Evolutionary conservation across 148 eudicot species (phyloP), one percentile per base, ranked within the genome.

Genomic region (Vaccinium macrocarpon): DNA sequence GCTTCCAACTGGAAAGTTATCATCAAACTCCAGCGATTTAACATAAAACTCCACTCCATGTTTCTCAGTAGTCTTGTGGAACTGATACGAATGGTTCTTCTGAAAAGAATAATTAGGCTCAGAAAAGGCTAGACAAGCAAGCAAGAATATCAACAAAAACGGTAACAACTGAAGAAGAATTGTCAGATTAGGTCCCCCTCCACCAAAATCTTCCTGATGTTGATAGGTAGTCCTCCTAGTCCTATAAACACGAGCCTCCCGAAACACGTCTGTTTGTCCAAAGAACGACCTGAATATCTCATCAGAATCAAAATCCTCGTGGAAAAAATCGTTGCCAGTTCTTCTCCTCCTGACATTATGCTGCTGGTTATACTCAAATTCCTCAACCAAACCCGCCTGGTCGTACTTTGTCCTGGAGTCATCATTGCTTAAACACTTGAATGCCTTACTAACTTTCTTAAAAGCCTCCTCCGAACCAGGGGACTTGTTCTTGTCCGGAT

Each of bases 391-490:
- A 38, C 99, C 95, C 13, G 91, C 91, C 42, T 95, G 95, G 87
- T 97, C 99, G 76, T 97, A 97, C 81, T 93, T 95, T 87, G 95
- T 88, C 93, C 99, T 90, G 1, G 96, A 90, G 38, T 91, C 92
- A 79, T 89, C 98, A 87, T 90, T 92, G 82, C 99, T 97, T 93
- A 97, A 90, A 82, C 99, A 97, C 91, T 95, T 93, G 79, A 97
- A 97, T 11, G 99, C 98, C 91, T 89, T 93, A 56, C 91, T 89
- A 42, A 97, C 98, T 85, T 92, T 91, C 95, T 97, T 97, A 87
- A 97, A 97, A 3, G 99, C 99, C 83, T 97, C 98, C 87, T 97
- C 99, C 2, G 99, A 92, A 55, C 97, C 99, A 1, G 97, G 96
- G 11, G 99, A 97, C 88, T 95, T 93, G 82, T 97, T 97, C 89